Base-by-base conservation (phyloP, 495 filamentous ascomycete genomes). In the Pseudevernia furfuracea region DNA sequence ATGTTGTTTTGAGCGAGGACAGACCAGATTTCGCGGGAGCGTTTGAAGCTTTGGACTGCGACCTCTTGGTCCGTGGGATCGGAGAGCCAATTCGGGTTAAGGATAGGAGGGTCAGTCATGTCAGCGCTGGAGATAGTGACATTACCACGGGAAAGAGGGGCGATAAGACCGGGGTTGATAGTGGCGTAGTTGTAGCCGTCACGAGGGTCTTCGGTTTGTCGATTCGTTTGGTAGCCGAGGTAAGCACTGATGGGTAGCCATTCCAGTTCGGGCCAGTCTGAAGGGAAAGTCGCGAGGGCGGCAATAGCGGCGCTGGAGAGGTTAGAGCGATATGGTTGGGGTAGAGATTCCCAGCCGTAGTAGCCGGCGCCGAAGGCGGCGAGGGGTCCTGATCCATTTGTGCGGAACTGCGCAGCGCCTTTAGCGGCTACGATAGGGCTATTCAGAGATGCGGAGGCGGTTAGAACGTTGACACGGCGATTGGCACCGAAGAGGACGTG, bases 11-110 rank as follows among this genome's bases (percentile, higher is more conserved):
- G 48, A 1, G 59, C 67, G 2, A 63, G 64, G 36, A 70, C 59
- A 3, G 63, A 36, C 62, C 66, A 79, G n/a, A 71, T 69, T 30
- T 69, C 49, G 28, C 67, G 63, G 6, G 55, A 10, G 21, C 85
- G 82, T 71, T 82, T 83, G 75, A 82, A 84, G 25, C 72, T 79
- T 0, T 79, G 79, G 46, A 89, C 66, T 0, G 78, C 75, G 17
- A 87, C 65, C 57, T 83, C 82, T 38, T 74, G 69, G 46, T 70
- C 68, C 0, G 62, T 37, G 8, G 62, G 62, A 32, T 63, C 56
- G 17, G 69, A 74, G 10, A 89, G 76, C 77, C 78, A 87, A 66
- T 79, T 79, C 0, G 79, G 79, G 58, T 61, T 58, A 14, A 71
- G 48, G 55, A 69, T 30, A 0, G 67, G 67, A 23, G 44, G 62